Percentiles rank a stretch among this genome's conserved stretches.
phyloP scores from a whole-genome alignment of 163 green algal genomes.

The Coccomyxa subellipsoidea region DNA sequence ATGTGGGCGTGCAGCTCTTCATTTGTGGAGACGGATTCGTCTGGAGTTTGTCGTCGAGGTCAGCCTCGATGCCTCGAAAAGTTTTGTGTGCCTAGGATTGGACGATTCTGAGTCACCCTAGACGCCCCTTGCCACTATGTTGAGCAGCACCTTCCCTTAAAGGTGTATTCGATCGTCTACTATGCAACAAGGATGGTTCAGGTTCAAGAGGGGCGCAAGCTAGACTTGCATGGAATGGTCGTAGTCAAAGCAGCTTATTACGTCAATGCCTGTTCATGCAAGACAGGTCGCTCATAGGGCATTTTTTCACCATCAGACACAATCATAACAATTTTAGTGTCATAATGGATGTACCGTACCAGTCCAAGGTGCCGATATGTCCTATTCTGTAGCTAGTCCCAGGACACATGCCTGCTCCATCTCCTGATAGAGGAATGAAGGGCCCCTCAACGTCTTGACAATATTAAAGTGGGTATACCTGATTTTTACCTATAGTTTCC shows the following conservation, averaged over 20 bases:
- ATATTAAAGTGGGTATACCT: background rate
- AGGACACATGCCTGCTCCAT: too few relatives aligned
- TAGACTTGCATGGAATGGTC: background rate
- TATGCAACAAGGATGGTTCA: background rate
- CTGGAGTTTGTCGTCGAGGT: constrained; percentile 40
- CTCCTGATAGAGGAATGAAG: too few relatives aligned
- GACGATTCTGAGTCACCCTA: background rate
- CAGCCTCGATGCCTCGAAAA: background rate
- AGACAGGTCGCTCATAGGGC: background rate
- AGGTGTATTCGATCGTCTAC: background rate
- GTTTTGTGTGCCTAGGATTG: background rate
- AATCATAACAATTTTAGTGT: too few relatives aligned
- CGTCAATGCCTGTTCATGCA: background rate
- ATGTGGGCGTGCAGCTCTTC: background rate
- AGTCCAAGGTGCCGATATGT: background rate
- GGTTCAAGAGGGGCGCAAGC: background rate
- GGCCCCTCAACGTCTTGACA: too few relatives aligned
- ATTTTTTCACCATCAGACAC: too few relatives aligned
- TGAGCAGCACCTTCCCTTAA: too few relatives aligned
- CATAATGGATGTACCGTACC: background rate
- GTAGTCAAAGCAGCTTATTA: background rate
- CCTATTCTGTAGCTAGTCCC: background rate
- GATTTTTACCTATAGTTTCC: background rate
- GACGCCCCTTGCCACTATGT: background rate
- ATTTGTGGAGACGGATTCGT: constrained; percentile 28